Evolutionary conservation across 805 yeast genomes (phyloP), one percentile per base, ranked within the genome.

Genomic region (Starmerella powellii): DNA sequence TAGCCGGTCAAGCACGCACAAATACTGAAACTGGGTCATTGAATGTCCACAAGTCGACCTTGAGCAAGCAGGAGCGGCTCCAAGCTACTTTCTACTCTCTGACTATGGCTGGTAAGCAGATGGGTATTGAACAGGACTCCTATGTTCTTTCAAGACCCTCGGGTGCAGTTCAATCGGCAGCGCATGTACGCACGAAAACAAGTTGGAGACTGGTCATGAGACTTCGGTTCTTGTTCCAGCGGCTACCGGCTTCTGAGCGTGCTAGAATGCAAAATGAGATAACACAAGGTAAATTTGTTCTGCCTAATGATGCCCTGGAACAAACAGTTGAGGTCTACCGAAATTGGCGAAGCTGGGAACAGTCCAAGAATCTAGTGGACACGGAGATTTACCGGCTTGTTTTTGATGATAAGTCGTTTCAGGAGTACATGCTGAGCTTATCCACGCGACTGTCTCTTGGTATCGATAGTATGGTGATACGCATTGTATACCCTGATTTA

Each of bases 261-360:
- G 47, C 43, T 0, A 55, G 56, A 1, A 58, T 63, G 4, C 64
- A 67, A 31, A 36, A 53, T 1, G 41, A 51, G 18, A 57, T 72
- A 37, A 53, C 56, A 1, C 44, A 51, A 1, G 49, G 57, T 2
- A 46, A 60, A 0, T 69, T 74, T 65, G 57, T 58, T 15, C 66
- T 73, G 0, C 78, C 84, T 0, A 49, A 46, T 0, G 63, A 68
- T 46, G 86, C 86, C 0, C 65, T 67, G 45, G 63, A 65, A 8
- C 68, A 68, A 13, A 81, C 83, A 2, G 58, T 74, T 19, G 62
- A 67, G 3, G 67, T 76, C 1, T 85, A 86, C 53, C 66, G 77
- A 0, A 65, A 70, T 12, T 91, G 97, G 96, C 73, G 96, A 65
- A 75, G 76, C 45, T 87, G 97, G 96, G 98, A 88, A 53, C 78